These are phyloP conservation scores for Metarhizium brunneum DNA, from an alignment of 2,329 filamentous ascomycete species.

Conservation along the genomic window DNA sequence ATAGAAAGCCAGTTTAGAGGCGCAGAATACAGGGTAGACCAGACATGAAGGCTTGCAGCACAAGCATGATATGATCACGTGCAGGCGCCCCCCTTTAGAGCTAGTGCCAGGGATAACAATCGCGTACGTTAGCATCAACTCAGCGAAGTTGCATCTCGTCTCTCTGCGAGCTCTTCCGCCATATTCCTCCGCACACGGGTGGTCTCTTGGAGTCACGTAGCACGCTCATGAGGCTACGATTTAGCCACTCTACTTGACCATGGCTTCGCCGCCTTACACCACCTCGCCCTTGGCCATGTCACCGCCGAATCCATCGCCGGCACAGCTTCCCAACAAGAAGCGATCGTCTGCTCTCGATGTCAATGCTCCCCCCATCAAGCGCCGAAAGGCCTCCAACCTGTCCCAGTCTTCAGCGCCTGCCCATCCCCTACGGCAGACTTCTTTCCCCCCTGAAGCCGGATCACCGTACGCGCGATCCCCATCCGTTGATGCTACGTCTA, in stretches of 20 bases:
- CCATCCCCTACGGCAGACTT: slow-evolving; percentile 71
- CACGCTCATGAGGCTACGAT: background rate
- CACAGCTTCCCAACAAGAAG: slow-evolving; percentile 49
- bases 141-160: too few species aligned
- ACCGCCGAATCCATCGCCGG: slow-evolving; percentile 41
- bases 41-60: too few species aligned
- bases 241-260: slow-evolving; percentile 17
- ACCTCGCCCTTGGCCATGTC: slow-evolving; percentile 45
- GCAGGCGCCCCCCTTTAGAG: too few species aligned
- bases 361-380: slow-evolving; percentile 45
- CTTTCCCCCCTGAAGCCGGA: slow-evolving; percentile 57
- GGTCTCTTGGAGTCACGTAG: background rate
- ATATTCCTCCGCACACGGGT: background rate
- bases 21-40: too few species aligned
- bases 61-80: too few species aligned
- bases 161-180: too few species aligned
- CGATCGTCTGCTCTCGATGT: slow-evolving; percentile 46
- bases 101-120: too few species aligned
- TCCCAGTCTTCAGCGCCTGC: slow-evolving; percentile 45
- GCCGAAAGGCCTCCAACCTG: slow-evolving; percentile 60
- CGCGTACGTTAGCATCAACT: too few species aligned
- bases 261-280: slow-evolving; percentile 48
- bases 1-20: too few species aligned
- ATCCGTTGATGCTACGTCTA: slow-evolving; percentile 50
- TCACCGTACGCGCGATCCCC: slow-evolving; percentile 55